Percentiles rank a stretch among this genome's conserved stretches.
Evolutionary conservation across 495 filamentous ascomycete genomes (phyloP).

Genomic region (Tirmania nivea): DNA sequence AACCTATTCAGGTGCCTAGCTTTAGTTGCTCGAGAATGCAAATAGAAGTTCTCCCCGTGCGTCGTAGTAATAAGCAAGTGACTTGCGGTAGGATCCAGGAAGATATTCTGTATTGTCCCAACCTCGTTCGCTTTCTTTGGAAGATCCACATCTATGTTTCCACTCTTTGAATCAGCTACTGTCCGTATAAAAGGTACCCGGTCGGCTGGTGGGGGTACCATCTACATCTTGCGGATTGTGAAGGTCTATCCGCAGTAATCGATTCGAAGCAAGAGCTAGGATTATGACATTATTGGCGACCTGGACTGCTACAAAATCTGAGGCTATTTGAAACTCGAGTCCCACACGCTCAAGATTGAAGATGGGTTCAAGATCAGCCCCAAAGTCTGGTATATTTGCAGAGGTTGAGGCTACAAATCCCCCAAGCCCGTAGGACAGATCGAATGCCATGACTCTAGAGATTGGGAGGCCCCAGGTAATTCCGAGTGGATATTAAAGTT

Average conservation of each 20-base stretch:
- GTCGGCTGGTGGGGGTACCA: conserved; percentile 28
- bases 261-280: conserved; percentile 65
- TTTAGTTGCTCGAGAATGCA: conserved; percentile 81
- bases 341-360: conserved; percentile 81
- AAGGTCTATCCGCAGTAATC: conserved; percentile 82
- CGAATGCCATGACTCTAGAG: not conserved
- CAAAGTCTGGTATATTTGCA: conserved; percentile 32
- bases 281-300: conserved; percentile 94
- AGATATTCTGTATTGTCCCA: conserved; percentile 81
- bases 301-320: conserved; percentile 88
- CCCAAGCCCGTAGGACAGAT: not conserved
- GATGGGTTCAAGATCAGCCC: conserved; percentile 42
- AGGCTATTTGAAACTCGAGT: conserved; percentile 74
- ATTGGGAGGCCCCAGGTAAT: not conserved
- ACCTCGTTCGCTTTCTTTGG: conserved; percentile 80
- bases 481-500: not conserved
- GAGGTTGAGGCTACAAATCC: conserved; percentile 27
- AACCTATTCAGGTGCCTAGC: conserved; percentile 62
- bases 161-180: not conserved
- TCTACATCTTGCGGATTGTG: conserved; percentile 89
- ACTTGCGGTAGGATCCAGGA: conserved; percentile 88
- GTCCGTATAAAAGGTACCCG: not conserved
- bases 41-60: conserved; percentile 88
- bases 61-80: conserved; percentile 83
- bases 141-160: conserved; percentile 64